Evolutionary conservation across 352 stramenopile genomes (phyloP).

Genomic region (Phytophthora boehmeriae): DNA sequence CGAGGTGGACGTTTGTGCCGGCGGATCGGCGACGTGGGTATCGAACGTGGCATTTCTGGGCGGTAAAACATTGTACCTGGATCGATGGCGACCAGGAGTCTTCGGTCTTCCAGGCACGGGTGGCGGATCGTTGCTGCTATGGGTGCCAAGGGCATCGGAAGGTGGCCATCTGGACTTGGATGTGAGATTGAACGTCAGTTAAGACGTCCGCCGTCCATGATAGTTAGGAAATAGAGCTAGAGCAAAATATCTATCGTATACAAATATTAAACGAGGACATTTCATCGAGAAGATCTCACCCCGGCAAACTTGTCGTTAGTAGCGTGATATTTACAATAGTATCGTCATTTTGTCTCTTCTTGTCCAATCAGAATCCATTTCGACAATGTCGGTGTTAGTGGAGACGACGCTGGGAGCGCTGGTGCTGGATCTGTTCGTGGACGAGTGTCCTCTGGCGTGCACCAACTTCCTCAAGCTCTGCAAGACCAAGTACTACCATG

Average conservation of each 20-base stretch:
- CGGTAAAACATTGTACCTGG: slow-evolving; percentile 75
- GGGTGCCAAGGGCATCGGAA: slow-evolving; percentile 46
- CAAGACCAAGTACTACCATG: slow-evolving; percentile 95
- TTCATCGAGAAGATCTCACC: no score
- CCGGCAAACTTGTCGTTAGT: no score
- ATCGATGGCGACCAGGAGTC: slow-evolving; percentile 64
- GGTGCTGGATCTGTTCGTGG: slow-evolving; percentile 92
- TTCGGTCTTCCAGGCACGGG: slow-evolving; percentile 59
- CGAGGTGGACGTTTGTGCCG: slow-evolving; percentile 45
- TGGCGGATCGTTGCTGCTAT: slow-evolving; percentile 66
- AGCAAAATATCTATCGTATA: not conserved
- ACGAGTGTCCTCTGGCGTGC: slow-evolving; percentile 79
- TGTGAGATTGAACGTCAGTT: slow-evolving; percentile 42
- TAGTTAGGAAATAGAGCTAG: slow-evolving; percentile 2
- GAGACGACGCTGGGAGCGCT: slow-evolving; percentile 92
- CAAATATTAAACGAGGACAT: not conserved
- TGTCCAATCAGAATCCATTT: not conserved
- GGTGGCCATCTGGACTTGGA: slow-evolving; percentile 42
- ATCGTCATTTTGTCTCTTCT: no score
- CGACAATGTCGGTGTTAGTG: slow-evolving; percentile 92
- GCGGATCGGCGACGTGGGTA: slow-evolving; percentile 35
- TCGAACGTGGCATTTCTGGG: slow-evolving; percentile 38
- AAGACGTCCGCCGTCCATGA: not conserved
- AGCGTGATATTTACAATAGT: no score
- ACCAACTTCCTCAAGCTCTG: slow-evolving; percentile 97